Evolutionary conservation across 2,329 filamentous ascomycete genomes (phyloP).

Genomic region (Microsporum canis): DNA sequence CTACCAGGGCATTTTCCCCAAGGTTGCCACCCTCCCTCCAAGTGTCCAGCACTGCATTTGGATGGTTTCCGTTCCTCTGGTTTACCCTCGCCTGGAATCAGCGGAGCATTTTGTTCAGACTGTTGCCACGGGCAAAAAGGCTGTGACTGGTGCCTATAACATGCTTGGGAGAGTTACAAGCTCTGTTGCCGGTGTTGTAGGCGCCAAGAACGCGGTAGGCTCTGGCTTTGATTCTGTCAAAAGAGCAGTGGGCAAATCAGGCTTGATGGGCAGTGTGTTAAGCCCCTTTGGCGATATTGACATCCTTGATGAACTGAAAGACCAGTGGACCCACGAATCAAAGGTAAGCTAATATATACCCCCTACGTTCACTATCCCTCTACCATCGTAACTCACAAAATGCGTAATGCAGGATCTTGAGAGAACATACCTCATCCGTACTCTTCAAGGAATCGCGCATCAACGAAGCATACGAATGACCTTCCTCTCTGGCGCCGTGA

Average conservation of each 20-base stretch:
- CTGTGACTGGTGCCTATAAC: slow-evolving; percentile 92
- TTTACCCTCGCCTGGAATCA: slow-evolving; percentile 84
- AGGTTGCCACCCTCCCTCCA: slow-evolving; percentile 77
- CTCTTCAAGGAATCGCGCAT: slow-evolving; percentile 85
- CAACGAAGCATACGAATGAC: slow-evolving; percentile 96
- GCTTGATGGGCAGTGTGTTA: slow-evolving; percentile 88
- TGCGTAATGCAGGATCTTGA: slow-evolving; percentile 59
- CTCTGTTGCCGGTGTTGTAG: slow-evolving; percentile 88
- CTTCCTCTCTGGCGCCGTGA: slow-evolving; percentile 84
- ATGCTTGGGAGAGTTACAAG: slow-evolving; percentile 89
- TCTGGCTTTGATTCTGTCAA: slow-evolving; percentile 92
- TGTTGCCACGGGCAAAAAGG: slow-evolving; percentile 89
- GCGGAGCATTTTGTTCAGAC: slow-evolving; percentile 87
- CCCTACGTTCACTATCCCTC: background rate
- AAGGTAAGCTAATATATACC: slow-evolving; percentile 47
- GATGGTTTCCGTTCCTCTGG: slow-evolving; percentile 82
- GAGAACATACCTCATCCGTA: slow-evolving; percentile 89
- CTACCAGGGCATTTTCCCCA: slow-evolving; percentile 94
- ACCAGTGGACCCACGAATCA: slow-evolving; percentile 96
- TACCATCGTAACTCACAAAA: slow-evolving; percentile 2
- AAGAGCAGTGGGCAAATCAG: slow-evolving; percentile 88
- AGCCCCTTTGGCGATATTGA: slow-evolving; percentile 96
- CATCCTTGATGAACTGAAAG: slow-evolving; percentile 82
- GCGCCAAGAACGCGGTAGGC: slow-evolving; percentile 83
- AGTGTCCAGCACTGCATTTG: slow-evolving; percentile 94